A percentile compares a stretch with the other conserved stretches of the same genome.
Conservation (phyloP, 2,329 filamentous ascomycete genomes). For the Fusarium citri region DNA sequence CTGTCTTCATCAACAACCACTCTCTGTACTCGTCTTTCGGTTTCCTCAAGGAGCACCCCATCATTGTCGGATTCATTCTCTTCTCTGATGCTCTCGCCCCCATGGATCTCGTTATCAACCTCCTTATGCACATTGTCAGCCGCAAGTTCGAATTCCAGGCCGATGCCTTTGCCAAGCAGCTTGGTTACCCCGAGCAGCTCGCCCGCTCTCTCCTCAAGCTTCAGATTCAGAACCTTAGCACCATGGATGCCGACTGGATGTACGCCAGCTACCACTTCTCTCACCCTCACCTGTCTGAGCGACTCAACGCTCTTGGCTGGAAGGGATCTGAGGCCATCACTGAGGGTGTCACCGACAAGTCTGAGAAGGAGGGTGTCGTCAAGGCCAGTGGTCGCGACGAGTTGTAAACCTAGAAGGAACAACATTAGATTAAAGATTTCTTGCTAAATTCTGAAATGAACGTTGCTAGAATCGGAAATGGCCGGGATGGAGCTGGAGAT, state of each 20-base stretch:
- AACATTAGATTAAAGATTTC: constrained; percentile 12
- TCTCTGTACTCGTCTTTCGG: constrained; percentile 93
- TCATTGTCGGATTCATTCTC: constrained; percentile 96
- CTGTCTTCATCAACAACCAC: constrained; percentile 94
- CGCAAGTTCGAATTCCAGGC: constrained; percentile 97
- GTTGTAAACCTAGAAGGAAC: constrained; percentile 61
- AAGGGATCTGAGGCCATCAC: constrained; percentile 67
- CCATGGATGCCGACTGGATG: constrained; percentile 99
- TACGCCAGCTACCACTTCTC: constrained; percentile 99
- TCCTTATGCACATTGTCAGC: constrained; percentile 95
- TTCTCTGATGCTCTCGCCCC: constrained; percentile 97
- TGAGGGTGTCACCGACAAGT: constrained; percentile 52
- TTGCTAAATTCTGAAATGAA: background rate
- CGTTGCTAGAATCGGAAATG: constrained; percentile 13
- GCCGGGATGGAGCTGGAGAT: constrained; percentile 14
- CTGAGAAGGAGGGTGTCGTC: constrained; percentile 60
- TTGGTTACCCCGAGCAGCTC: constrained; percentile 87
- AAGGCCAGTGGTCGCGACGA: constrained; percentile 81
- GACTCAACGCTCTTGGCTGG: constrained; percentile 92
- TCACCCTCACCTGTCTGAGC: constrained; percentile 94
- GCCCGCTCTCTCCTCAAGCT: constrained; percentile 93
- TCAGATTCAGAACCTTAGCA: constrained; percentile 97
- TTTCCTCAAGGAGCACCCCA: constrained; percentile 84
- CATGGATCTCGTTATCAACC: constrained; percentile 93
- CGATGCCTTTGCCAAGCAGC: constrained; percentile 85